phyloP scores from a whole-genome alignment of 2,329 filamentous ascomycete species.

The Sporothrix schenckii region DNA sequence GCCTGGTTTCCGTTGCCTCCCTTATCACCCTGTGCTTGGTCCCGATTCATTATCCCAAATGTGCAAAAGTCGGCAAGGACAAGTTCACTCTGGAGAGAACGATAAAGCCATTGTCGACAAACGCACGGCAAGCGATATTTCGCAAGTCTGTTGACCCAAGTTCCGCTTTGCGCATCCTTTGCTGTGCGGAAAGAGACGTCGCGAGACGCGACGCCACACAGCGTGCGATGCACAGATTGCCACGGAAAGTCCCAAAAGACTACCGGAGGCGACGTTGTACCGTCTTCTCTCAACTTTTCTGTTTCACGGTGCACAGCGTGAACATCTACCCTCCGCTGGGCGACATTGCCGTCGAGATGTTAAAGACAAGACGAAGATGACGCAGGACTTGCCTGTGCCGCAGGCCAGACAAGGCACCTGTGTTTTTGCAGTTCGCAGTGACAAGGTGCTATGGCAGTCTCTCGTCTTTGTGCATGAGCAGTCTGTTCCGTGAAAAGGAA shows the following conservation, averaged over 20 bases:
- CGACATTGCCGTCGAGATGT: neutral
- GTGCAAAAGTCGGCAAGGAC: neutral
- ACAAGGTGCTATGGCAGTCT: neutral
- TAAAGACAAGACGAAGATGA: neutral
- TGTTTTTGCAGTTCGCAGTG: neutral
- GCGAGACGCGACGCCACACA: constrained; percentile 32
- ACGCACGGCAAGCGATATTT: neutral
- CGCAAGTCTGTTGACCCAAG: neutral
- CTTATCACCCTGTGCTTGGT: too few relatives aligned
- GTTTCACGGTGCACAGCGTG: neutral
- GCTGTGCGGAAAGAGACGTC: neutral
- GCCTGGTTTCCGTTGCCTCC: neutral
- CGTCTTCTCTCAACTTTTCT: neutral
- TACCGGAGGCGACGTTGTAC: neutral
- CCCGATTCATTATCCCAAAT: neutral
- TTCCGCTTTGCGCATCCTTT: too few relatives aligned
- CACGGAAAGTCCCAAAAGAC: neutral
- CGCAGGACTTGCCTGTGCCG: constrained; percentile 1
- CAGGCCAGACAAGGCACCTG: neutral
- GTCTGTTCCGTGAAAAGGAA: neutral
- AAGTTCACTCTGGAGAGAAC: too few relatives aligned
- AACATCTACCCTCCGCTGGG: neutral
- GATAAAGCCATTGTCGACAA: too few relatives aligned
- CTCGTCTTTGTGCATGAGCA: neutral
- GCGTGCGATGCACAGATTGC: neutral